Conservation (phyloP, 768 basidiomycete genomes). For the Leccinum longicurvipes region DNA sequence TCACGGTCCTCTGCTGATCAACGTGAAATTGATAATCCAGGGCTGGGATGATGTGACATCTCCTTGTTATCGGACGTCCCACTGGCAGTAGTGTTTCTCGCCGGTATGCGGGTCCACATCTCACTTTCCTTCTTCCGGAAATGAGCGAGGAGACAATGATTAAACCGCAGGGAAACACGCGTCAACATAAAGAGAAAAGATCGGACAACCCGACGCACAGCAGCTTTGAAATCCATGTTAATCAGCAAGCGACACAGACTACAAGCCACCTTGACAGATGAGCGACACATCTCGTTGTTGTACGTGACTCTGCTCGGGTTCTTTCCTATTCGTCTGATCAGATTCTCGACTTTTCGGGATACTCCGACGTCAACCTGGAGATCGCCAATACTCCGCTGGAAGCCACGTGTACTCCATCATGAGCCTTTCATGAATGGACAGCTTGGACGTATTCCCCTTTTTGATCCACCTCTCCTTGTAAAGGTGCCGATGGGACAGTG, state of each 20-base stretch:
- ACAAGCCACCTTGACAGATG: slow-evolving; percentile 5
- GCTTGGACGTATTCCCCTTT: not conserved
- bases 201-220: not conserved
- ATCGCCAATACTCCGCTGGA: not conserved
- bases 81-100: not conserved
- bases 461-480: not conserved
- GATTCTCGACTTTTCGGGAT: slow-evolving; percentile 7
- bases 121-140: not conserved
- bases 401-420: not conserved
- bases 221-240: slow-evolving; percentile 3
- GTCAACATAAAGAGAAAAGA: not conserved
- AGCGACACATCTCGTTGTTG: not conserved
- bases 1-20: not conserved
- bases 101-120: slow-evolving; percentile 3
- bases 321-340: slow-evolving; percentile 8
- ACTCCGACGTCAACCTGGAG: slow-evolving; percentile 6
- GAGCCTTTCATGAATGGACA: not conserved
- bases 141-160: slow-evolving; percentile 5
- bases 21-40: no score
- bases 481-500: slow-evolving; percentile 8
- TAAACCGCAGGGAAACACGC: not conserved
- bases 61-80: not conserved
- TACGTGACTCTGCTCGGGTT: not conserved
- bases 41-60: not conserved
- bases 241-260: slow-evolving; percentile 1